phyloP scores from a whole-genome alignment of 2,329 filamentous ascomycete species.

The Balansia obtecta region DNA sequence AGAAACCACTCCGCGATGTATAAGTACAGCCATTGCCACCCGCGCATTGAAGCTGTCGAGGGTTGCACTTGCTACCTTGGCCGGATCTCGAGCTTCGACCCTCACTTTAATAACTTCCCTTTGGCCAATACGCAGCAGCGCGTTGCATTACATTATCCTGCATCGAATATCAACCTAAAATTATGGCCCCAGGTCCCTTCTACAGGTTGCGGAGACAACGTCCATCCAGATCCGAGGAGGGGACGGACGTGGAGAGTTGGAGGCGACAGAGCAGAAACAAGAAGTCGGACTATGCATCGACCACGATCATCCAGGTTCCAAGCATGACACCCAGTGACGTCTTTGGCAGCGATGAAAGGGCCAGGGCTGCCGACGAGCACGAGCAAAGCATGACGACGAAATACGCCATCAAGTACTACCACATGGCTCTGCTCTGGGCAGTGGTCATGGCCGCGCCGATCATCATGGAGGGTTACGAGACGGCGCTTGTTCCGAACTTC shows the following conservation, averaged over 20 bases:
- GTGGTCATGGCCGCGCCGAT: conserved; percentile 16
- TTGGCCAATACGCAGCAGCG: too few species aligned
- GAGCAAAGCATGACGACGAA: conserved; percentile 9
- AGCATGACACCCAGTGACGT: conserved; percentile 1
- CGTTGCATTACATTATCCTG: too few species aligned
- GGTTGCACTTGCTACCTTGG: too few species aligned
- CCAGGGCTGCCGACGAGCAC: conserved; percentile 6
- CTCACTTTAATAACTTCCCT: too few species aligned
- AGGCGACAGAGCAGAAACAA: not conserved
- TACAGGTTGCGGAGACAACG: not conserved
- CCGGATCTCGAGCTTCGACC: too few species aligned
- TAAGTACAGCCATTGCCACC: too few species aligned
- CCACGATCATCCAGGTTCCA: not conserved
- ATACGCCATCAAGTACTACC: conserved; percentile 9
- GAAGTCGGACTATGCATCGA: not conserved
- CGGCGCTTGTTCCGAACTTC: conserved; percentile 13
- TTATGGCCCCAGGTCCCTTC: not conserved
- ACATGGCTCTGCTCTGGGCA: conserved; percentile 9
- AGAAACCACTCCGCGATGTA: not conserved
- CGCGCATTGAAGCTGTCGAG: too few species aligned
- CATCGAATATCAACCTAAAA: not conserved
- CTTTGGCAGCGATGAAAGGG: conserved; percentile 7
- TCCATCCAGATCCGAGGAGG: too few species aligned
- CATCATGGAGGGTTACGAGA: conserved; percentile 23
- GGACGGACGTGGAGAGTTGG: not conserved